A percentile compares a stretch with the other conserved stretches of the same genome.
Evolutionary conservation across 2,329 filamentous ascomycete species (phyloP).

Genomic region (Xylaria arbuscula): DNA sequence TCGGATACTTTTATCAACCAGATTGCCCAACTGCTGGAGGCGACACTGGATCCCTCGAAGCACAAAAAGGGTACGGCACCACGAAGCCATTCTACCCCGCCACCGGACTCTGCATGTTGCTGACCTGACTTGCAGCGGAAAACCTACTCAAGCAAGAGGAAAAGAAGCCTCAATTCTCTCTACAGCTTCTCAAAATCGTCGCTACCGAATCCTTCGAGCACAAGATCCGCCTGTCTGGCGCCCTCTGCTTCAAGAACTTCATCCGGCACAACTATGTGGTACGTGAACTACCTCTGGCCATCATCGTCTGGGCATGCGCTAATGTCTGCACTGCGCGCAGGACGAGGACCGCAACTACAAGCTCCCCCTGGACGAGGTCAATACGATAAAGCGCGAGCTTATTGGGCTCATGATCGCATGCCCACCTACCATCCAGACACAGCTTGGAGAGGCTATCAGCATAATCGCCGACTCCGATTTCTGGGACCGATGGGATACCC

Average conservation of each 20-base stretch:
- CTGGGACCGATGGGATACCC: constrained; percentile 94
- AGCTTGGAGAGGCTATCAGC: constrained; percentile 96
- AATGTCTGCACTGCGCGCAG: constrained; percentile 51
- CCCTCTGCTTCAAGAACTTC: constrained; percentile 98
- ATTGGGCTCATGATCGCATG: constrained; percentile 97
- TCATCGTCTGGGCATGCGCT: not conserved
- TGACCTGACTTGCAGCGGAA: constrained; percentile 72
- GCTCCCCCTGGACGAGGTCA: constrained; percentile 82
- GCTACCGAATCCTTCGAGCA: constrained; percentile 76
- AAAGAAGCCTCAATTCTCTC: constrained; percentile 85
- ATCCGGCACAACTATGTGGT: constrained; percentile 92
- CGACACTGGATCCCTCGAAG: constrained; percentile 86
- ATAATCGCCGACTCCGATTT: constrained; percentile 98
- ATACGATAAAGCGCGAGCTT: constrained; percentile 91
- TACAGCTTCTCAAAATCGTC: constrained; percentile 90
- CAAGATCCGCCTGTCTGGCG: constrained; percentile 86
- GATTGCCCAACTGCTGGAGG: constrained; percentile 86
- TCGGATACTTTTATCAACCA: constrained; percentile 60
- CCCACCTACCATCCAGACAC: constrained; percentile 86
- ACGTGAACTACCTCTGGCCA: constrained; percentile 50
- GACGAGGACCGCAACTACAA: constrained; percentile 96
- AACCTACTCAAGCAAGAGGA: constrained; percentile 81
- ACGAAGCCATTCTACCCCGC: constrained; percentile 39
- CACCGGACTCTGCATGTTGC: constrained; percentile 22
- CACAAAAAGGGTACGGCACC: constrained; percentile 82